Base-by-base conservation (phyloP, 306 rosid genomes). In the Erythrophleum fordii region DNA sequence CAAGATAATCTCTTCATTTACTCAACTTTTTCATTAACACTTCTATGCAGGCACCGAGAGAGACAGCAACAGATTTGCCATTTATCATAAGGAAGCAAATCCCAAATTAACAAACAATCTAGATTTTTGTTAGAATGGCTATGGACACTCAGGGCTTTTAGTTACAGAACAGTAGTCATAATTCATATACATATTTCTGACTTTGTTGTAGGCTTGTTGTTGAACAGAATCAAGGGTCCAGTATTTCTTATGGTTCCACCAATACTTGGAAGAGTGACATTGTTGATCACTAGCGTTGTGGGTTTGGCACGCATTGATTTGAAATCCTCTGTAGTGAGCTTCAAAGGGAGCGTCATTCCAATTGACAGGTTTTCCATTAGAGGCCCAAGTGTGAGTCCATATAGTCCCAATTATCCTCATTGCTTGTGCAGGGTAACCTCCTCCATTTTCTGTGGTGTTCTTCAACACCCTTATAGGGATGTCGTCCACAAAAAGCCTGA, bases 331-430 rank as follows among this genome's bases (percentile, higher is more conserved):
- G 35, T 64, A 81, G 16, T 72, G 17, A 2, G 77, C 85, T 76
- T 77, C 6, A 25, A 81, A 85, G 0, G 88, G 88, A 56, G 61
- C 80, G 0, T 56, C 51, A 1, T 6, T 75, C 88, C 88, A 85
- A 28, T 77, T 42, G 28, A 77, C 65, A 7, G 51, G 48, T 5
- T 4, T 31, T 64, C 82, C 82, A 46, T 14, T 0, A 39, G 75
- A 29, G 2, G 61, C 80, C 85, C 85, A 81, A 20, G 85, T 0
- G 17, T 11, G 18, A n/a, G 45, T 66, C 88, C 88, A 85, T 49
- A 77, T 77, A 22, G 83, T 77, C 18, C 67, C 82, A 2, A 37
- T 13, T 55, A 85, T 46, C 10, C 26, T 45, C 88, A 77, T 66
- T 12, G 70, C 48, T 18, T 72, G 34, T 39, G 73, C 66, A n/a